Evolutionary conservation across 2,329 filamentous ascomycete species (phyloP).

Genomic region (Penicillium sp.): DNA sequence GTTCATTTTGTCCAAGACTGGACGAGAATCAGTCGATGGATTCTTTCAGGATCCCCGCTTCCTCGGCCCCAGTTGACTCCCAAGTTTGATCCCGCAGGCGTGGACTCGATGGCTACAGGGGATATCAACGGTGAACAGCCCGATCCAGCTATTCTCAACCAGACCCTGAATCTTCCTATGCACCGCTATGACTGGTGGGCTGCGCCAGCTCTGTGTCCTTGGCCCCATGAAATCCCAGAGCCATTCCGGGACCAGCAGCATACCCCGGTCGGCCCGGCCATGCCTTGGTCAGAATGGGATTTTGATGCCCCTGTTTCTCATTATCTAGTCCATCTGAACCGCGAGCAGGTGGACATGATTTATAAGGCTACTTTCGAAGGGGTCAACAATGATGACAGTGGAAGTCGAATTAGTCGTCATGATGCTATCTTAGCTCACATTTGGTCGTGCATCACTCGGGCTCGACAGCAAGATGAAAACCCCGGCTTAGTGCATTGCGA

Average conservation of each 20-base stretch:
- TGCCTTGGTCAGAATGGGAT: slow-evolving; percentile 49
- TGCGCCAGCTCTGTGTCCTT: slow-evolving; percentile 13
- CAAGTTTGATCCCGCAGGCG: slow-evolving; percentile 44
- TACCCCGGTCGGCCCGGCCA: slow-evolving; percentile 38
- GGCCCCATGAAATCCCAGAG: slow-evolving; percentile 14
- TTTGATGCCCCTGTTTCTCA: slow-evolving; percentile 34
- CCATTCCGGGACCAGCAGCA: slow-evolving; percentile 22
- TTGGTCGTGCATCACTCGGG: slow-evolving; percentile 49
- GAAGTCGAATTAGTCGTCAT: slow-evolving; percentile 42
- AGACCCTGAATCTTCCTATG: slow-evolving; percentile 41
- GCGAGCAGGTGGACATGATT: slow-evolving; percentile 38
- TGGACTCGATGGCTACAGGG: slow-evolving; percentile 39
- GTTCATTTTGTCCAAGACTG: slow-evolving; percentile 16
- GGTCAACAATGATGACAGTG: slow-evolving; percentile 6
- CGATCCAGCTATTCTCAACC: slow-evolving; percentile 29
- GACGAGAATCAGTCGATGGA: slow-evolving; percentile 15
- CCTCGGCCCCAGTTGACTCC: slow-evolving; percentile 23
- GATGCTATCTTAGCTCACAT: slow-evolving; percentile 53
- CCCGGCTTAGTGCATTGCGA: slow-evolving; percentile 14
- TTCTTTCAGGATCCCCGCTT: not conserved
- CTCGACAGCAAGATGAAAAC: slow-evolving; percentile 32
- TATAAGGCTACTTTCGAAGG: slow-evolving; percentile 24
- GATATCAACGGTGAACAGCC: slow-evolving; percentile 25
- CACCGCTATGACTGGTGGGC: slow-evolving; percentile 55
- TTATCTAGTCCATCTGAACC: slow-evolving; percentile 42